Base-by-base conservation (phyloP, 139 green algal genomes). In the Bryopsis sp. region DNA sequence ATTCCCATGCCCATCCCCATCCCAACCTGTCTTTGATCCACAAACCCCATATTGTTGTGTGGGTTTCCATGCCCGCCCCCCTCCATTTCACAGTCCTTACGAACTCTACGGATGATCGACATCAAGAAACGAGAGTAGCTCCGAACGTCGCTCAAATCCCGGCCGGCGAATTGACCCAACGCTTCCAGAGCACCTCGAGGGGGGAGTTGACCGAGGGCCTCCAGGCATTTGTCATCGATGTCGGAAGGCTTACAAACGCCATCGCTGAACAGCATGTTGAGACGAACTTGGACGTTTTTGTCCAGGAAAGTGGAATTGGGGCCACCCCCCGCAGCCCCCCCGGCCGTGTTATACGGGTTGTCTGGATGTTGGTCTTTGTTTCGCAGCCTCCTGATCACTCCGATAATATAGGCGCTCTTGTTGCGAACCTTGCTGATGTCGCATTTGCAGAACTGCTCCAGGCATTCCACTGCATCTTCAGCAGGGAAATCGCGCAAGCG, bases 101-200 rank as follows among this genome's bases (percentile, higher is more conserved):
- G 28, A 11, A 67, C 8, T 47, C 59, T 11, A 11, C 33, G 29
- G 34, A 79, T 46, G 5, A 71, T 79, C 24, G 73, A 71, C 70
- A 79, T 78, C 48, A 82, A 79, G 6, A 79, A 71, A 3, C 73
- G 73, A 7, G 73, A 65, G 24, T 57, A 47, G 77, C 76, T 79
- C 47, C 77, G 73, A 22, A 82, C 59, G 2, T 77, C 73, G 15
- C 47, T 47, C 46, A 83, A 70, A 48, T 83, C 78, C 63, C 74
- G 72, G 47, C 29, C 11, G n/a, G 70, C 64, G 11, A 83, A 78
- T 46, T 71, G 62, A 34, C 77, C 72, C 0, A 83, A 19, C 22
- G 70, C 71, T 19, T 54, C 38, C 5, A 75, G n/a, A 1, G 65
- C 71, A 11, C 73, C 15, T 24, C 26, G 37, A 15, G 46, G n/a